A percentile compares a stretch with the other conserved stretches of the same genome.
These are phyloP conservation scores for Boletus sensibilis DNA, from an alignment of 768 basidiomycete species.

Conservation along the genomic window DNA sequence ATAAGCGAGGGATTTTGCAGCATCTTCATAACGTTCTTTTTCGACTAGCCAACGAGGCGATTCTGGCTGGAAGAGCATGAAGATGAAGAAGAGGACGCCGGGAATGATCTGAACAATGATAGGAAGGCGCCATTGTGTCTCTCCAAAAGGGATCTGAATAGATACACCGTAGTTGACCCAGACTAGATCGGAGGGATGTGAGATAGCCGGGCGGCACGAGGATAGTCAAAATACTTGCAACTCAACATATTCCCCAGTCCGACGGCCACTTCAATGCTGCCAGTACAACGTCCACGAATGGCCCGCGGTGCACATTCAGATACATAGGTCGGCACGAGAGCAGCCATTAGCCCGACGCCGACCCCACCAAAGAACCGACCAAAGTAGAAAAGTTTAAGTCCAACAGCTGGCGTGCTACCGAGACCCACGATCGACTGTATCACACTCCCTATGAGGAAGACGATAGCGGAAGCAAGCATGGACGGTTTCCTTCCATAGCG, in stretches of 20 bases:
- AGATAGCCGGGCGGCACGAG: neutral
- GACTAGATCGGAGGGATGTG: constrained; percentile 19
- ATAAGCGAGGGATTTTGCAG: constrained; percentile 32
- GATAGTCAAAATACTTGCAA: constrained; percentile 24
- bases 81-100: constrained; percentile 34
- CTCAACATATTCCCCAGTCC: constrained; percentile 37
- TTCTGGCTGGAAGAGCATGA: constrained; percentile 41
- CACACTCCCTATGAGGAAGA: constrained; percentile 36
- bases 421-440: constrained; percentile 36
- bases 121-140: constrained; percentile 39
- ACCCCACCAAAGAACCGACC: constrained; percentile 49
- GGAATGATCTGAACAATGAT: constrained; percentile 42
- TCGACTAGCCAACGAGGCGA: constrained; percentile 44
- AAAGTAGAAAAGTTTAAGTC: constrained; percentile 33
- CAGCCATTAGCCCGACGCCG: constrained; percentile 42
- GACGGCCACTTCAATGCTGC: constrained; percentile 32
- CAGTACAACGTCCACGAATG: constrained; percentile 40
- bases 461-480: constrained; percentile 30
- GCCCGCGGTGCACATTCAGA: constrained; percentile 38
- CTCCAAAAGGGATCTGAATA: constrained; percentile 23
- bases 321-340: constrained; percentile 37
- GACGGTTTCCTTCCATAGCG: constrained; percentile 38
- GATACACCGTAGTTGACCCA: constrained; percentile 38
- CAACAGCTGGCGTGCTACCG: constrained; percentile 26
- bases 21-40: constrained; percentile 35